These are phyloP conservation scores for Stephania cephalantha DNA, from an alignment of 164 flowering plant species.

Conservation along the genomic window DNA sequence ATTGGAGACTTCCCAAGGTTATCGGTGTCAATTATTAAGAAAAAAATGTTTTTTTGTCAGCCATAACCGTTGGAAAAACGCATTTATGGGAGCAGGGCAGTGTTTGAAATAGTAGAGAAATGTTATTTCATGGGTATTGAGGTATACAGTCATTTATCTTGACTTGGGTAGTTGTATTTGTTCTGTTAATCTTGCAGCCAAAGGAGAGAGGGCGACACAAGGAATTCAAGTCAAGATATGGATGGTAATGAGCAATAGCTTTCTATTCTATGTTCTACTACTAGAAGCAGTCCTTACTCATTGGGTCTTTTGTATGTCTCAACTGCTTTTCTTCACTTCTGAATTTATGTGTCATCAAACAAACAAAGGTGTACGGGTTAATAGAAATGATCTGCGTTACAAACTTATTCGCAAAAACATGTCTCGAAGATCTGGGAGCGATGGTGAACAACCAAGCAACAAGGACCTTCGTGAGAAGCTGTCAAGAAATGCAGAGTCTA, in stretches of 20 bases:
- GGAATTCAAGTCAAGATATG: constrained; percentile 18
- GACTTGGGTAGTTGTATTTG: constrained; percentile 3
- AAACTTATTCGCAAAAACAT: constrained; percentile 59
- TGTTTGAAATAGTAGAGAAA: background rate
- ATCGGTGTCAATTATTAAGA: too few relatives aligned
- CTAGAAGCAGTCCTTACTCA: constrained; percentile 7
- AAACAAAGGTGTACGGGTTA: constrained; percentile 34
- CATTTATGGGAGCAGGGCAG: background rate
- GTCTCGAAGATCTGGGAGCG: constrained; percentile 20
- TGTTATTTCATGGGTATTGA: background rate
- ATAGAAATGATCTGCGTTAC: constrained; percentile 54
- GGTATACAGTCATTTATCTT: background rate
- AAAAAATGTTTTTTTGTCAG: too few relatives aligned
- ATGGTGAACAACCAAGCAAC: constrained; percentile 10
- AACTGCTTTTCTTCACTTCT: constrained; percentile 14
- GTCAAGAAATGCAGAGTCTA: constrained; percentile 38
- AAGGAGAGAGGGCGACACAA: constrained; percentile 27
- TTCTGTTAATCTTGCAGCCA: constrained; percentile 30
- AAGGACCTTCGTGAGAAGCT: constrained; percentile 64
- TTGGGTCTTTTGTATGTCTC: constrained; percentile 10
- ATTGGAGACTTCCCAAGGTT: too few relatives aligned
- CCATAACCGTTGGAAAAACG: background rate
- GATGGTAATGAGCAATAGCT: constrained; percentile 31
- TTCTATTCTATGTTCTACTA: constrained; percentile 14
- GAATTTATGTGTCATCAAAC: constrained; percentile 22